These are phyloP conservation scores for Mucor plumbeus DNA, from an alignment of 371 early-diverging fungal genomes.

Conservation along the genomic window DNA sequence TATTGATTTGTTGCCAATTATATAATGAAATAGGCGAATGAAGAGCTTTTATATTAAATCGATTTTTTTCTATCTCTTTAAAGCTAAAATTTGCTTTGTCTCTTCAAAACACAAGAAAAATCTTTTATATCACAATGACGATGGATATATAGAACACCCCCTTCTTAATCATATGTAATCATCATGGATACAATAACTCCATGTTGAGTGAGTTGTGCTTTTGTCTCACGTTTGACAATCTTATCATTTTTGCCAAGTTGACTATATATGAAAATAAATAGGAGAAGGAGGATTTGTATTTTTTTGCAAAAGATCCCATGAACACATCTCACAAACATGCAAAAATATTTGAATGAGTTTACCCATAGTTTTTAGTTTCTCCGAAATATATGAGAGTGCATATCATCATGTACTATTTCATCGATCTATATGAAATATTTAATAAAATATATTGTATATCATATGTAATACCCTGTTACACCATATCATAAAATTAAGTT, in stretches of 20 bases:
- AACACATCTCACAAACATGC: no score
- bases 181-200: conserved; percentile 3
- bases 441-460: not conserved
- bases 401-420: not conserved
- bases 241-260: not conserved
- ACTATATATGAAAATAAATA: not conserved
- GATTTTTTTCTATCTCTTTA: no score
- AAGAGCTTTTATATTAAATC: no score
- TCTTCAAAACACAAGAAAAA: no score
- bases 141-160: not conserved
- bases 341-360: not conserved
- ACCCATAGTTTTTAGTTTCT: conserved; percentile 1
- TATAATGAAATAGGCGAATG: not conserved
- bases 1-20: not conserved
- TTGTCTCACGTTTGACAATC: conserved; percentile 5
- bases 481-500: not conserved
- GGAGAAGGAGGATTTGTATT: not conserved
- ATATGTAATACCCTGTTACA: not conserved
- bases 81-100: no score
- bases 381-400: not conserved
- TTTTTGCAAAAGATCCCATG: not conserved
- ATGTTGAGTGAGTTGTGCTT: not conserved
- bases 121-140: not conserved
- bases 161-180: conserved; percentile 2
- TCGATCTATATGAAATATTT: not conserved